Evolutionary conservation across 2,329 filamentous ascomycete genomes (phyloP).

Genomic region (Fusarium sp.): DNA sequence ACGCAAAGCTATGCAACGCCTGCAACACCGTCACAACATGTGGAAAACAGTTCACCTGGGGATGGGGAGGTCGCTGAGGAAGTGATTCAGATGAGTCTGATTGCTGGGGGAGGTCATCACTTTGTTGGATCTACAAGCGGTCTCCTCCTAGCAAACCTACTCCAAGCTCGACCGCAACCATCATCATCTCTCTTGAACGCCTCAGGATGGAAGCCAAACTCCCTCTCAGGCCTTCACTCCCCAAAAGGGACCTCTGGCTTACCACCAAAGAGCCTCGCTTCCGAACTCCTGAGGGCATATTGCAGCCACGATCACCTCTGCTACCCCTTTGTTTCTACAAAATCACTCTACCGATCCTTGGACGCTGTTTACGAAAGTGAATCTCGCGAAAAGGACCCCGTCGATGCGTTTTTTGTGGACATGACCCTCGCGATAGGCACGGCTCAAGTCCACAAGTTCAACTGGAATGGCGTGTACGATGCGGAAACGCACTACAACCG

Average conservation of each 20-base stretch:
- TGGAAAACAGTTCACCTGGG: constrained; percentile 4
- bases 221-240: constrained; percentile 5
- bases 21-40: constrained; percentile 1
- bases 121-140: constrained; percentile 57
- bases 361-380: constrained; percentile 49
- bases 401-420: constrained; percentile 56
- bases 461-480: constrained; percentile 57
- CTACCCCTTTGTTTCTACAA: constrained; percentile 55
- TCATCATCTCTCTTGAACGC: constrained; percentile 18
- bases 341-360: constrained; percentile 42
- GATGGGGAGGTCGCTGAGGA: constrained; percentile 52
- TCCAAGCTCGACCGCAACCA: constrained; percentile 44
- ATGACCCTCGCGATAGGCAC: constrained; percentile 59
- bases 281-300: constrained; percentile 55
- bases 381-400: constrained; percentile 30
- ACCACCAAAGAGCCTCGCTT: constrained; percentile 51
- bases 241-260: constrained; percentile 37
- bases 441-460: constrained; percentile 57
- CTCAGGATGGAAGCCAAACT: constrained; percentile 29
- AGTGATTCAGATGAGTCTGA: constrained; percentile 57
- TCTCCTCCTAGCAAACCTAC: constrained; percentile 55
- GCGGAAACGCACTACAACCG: constrained; percentile 56
- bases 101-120: constrained; percentile 55
- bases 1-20: background rate
- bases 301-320: constrained; percentile 57